These are phyloP conservation scores for Talaromyces sp. DNA, from an alignment of 2,329 filamentous ascomycete genomes.

Conservation along the genomic window DNA sequence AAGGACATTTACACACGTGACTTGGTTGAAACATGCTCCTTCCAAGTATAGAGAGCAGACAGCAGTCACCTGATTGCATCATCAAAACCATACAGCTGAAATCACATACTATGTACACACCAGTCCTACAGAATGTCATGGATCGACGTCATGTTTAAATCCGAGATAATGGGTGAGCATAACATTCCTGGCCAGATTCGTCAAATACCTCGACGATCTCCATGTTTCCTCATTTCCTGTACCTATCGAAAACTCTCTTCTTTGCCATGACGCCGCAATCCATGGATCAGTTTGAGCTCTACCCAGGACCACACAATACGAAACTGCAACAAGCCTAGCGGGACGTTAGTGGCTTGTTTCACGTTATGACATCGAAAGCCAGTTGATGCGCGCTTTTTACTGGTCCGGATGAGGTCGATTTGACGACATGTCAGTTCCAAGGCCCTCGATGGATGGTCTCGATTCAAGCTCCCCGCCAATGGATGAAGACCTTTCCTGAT, in stretches of 20 bases:
- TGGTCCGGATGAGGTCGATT: slow-evolving; percentile 6
- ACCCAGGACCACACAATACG: not conserved
- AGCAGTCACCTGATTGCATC: not conserved
- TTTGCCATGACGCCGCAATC: not conserved
- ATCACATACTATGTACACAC: not conserved
- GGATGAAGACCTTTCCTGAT: not conserved
- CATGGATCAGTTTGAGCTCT: not conserved
- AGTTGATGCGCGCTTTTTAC: not conserved
- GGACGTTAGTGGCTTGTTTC: not conserved
- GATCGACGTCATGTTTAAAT: not conserved
- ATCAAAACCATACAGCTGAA: not conserved
- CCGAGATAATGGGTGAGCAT: not conserved
- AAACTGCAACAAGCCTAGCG: not conserved
- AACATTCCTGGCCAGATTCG: not conserved
- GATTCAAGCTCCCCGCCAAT: not conserved
- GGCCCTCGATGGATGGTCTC: not conserved
- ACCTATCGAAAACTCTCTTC: not conserved
- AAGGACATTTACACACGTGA: not conserved
- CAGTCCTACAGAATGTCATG: not conserved
- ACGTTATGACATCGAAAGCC: not conserved
- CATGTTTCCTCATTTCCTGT: not conserved
- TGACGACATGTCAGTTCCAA: slow-evolving; percentile 4
- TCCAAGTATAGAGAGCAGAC: not conserved
- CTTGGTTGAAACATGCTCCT: not conserved
- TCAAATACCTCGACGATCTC: not conserved